Evolutionary conservation across 352 stramenopile genomes (phyloP).

Genomic region (Globisporangium paddicum): DNA sequence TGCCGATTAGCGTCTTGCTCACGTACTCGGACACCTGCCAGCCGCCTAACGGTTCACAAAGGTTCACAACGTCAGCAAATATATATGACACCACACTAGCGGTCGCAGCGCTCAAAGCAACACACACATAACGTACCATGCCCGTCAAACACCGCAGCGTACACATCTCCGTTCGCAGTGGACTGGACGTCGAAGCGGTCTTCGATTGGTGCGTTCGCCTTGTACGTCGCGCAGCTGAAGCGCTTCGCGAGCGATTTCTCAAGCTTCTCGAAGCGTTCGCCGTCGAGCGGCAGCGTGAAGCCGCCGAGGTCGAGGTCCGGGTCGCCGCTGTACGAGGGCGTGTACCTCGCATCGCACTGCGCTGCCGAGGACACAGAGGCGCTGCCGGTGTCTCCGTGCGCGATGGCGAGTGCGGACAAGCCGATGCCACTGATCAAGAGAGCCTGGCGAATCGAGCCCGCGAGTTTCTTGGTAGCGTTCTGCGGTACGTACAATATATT

Average conservation of each 20-base stretch:
- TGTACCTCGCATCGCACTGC: slow-evolving; percentile 54
- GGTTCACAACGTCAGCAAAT: neutral
- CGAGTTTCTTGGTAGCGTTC: slow-evolving; percentile 2
- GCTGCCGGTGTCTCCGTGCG: slow-evolving; percentile 21
- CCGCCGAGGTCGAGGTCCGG: slow-evolving; percentile 29
- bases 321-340: slow-evolving; percentile 18
- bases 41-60: slow-evolving; percentile 37
- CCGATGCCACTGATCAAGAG: slow-evolving; percentile 44
- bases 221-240: slow-evolving; percentile 60
- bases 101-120: neutral
- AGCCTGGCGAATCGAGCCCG: slow-evolving; percentile 30
- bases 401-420: slow-evolving; percentile 40
- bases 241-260: slow-evolving; percentile 39
- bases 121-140: slow-evolving; percentile 59
- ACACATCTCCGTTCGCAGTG: slow-evolving; percentile 69
- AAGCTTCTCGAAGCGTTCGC: slow-evolving; percentile 39
- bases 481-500: neutral
- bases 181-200: slow-evolving; percentile 83
- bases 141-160: slow-evolving; percentile 86
- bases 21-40: slow-evolving; percentile 93
- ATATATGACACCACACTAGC: neutral
- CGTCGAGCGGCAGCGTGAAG: slow-evolving; percentile 51
- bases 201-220: slow-evolving; percentile 66
- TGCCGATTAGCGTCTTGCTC: slow-evolving; percentile 66
- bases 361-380: slow-evolving; percentile 17